Base-by-base conservation (phyloP, 192 early-diverging fungal species). In the Chytriomyces confervae region DNA sequence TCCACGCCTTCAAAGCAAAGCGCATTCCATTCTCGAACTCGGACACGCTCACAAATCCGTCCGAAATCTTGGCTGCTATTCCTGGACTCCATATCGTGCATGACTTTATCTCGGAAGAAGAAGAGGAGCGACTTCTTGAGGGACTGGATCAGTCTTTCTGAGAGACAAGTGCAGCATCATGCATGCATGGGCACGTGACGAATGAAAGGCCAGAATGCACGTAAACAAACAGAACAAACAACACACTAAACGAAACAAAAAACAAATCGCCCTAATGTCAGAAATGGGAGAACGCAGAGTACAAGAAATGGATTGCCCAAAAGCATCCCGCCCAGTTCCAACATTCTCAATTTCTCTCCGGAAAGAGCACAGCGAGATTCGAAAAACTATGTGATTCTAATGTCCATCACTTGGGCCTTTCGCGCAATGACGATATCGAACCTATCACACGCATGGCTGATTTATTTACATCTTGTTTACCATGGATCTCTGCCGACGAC, bases 41-140 rank as follows among this genome's bases (percentile, higher is more conserved):
- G 7, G 77, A 78, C 44, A 65, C 77, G 18, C 36, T 66, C 43
- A 65, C 60, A 53, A 67, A 77, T 2, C 68, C 67, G n/a, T 44
- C 80, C 1, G 76, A 70, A 23, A 63, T 81, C 60, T 43, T 66
- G 18, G 7, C 20, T 8, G 24, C 11, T 1, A 66, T 78, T 29
- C 76, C 80, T 36, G 75, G 76, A 27, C 66, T 87, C 45, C 71
- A 75, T 60, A 81, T 80, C 27, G 44, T 87, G 8, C 57, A 45
- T 0, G 76, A 82, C 69, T 87, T 87, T 77, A 78, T 87, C 11
- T 80, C 76, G 5, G 69, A 66, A 47, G 80, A 82, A 6, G 86
- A 87, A 53, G 84, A 87, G 63, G 50, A 60, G 27, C n/a, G 16
- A 4, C 75, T 87, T 62, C 74, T 62, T 75, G 80, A 71, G 65